Evolutionary conservation across 75 land plant genomes (phyloP), one percentile per base, ranked within the genome.

Genomic region (Ceratopteris richardii): DNA sequence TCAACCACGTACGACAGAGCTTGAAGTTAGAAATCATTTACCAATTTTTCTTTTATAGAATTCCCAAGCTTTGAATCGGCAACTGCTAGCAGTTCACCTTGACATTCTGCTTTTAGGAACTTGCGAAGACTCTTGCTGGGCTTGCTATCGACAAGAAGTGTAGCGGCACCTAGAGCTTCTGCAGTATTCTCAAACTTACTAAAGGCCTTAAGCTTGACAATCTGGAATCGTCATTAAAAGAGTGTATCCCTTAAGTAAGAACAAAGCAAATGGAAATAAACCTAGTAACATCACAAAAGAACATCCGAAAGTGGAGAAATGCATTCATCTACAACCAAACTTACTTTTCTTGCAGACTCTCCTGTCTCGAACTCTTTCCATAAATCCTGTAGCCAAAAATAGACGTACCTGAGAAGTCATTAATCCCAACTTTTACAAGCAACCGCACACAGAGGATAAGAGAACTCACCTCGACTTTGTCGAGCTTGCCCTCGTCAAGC

Each of bases 31-130:
- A 36, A 6, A n/a, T 57, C 20, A 73, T 54, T 44, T 14, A 89
- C 95, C 86, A 93, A 52, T 59, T 89, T 89, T 18, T 85, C 91
- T 58, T 79, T 89, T 31, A 94, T 89, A 17, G 75, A 73, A 64
- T 80, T 89, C 58, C 98, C 98, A 39, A 89, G 88, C 72, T 86
- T 89, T 27, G 96, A 86, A 66, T 94, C 98, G 37, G 96, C 96
- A 12, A 94, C 83, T 19, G 82, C 98, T 61, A 94, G 69, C 23
- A 76, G 81, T 65, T 94, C 90, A 26, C 83, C 88, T 31, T 83
- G 79, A 69, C 95, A 88, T 46, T 94, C 66, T 0, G 76, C 54
- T 22, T 76, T 76, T 55, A 89, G 66, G 72, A 94, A 94, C 68
- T 86, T 86, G 22, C 96, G 73, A 0, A 89, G 75, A 24, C 76